These are phyloP conservation scores for Lathyrus aphaca DNA, from an alignment of 306 rosid genomes.

Conservation along the genomic window DNA sequence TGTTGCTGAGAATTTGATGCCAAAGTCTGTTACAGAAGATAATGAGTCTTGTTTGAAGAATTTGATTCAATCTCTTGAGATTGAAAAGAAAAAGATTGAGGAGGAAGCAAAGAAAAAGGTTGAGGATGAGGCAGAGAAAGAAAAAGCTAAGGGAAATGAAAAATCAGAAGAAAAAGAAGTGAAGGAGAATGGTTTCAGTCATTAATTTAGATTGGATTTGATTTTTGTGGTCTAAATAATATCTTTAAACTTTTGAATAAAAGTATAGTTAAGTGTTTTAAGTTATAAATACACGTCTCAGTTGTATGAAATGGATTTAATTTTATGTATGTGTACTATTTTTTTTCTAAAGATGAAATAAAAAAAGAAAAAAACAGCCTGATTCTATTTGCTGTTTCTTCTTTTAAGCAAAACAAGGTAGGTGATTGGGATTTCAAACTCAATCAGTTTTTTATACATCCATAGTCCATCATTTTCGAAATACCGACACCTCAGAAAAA, in stretches of 20 bases:
- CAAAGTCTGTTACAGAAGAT: conserved; percentile 51
- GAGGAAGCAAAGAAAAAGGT: conserved; percentile 41
- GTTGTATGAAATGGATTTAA: no score
- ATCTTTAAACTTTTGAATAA: neutral
- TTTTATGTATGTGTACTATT: no score
- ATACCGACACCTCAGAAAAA: no score
- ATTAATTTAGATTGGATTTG: neutral
- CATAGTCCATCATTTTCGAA: no score
- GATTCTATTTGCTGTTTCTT: no score
- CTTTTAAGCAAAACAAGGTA: no score
- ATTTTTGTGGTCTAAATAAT: neutral
- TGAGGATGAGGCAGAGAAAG: conserved; percentile 40
- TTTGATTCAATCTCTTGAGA: conserved; percentile 57
- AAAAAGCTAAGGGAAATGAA: conserved; percentile 11
- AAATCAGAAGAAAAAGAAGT: conserved; percentile 12
- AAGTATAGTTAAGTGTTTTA: neutral
- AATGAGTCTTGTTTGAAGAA: conserved; percentile 47
- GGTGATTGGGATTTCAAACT: no score
- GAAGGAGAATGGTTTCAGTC: neutral
- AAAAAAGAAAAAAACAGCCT: no score
- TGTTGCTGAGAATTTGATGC: conserved; percentile 76
- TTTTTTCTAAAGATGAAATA: no score
- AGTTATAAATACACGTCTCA: no score
- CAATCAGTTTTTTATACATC: no score
- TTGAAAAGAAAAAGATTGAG: conserved; percentile 41